Percentiles rank a stretch among this genome's conserved stretches.
Conservation (phyloP, 1,139 yeast genomes). For the Pneumocystis murina region DNA sequence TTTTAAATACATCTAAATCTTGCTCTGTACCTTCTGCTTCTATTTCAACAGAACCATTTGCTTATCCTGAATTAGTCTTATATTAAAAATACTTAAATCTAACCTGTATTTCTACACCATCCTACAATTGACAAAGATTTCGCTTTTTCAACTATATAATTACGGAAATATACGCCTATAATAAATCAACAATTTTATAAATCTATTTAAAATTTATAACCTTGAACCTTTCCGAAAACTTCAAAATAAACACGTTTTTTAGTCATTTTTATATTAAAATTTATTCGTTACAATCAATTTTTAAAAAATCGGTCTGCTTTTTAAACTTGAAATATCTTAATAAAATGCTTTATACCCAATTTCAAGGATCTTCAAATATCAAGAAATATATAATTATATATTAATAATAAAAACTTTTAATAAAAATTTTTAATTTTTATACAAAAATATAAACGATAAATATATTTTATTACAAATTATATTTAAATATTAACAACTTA, state of each 20-base stretch:
- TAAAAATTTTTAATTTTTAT: not conserved
- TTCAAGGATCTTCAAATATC: not conserved
- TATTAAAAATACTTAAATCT: not conserved
- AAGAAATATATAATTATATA: not conserved
- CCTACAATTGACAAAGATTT: not conserved
- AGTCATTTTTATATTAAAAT: not conserved
- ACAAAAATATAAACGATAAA: not conserved
- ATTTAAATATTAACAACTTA: not conserved
- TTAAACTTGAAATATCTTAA: not conserved
- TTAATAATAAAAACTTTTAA: not conserved
- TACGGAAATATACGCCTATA: not conserved
- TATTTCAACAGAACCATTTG: not conserved
- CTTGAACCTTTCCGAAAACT: not conserved
- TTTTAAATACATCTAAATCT: not conserved
- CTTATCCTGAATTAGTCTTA: not conserved
- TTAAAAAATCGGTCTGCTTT: not conserved
- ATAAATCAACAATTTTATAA: not conserved
- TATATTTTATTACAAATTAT: not conserved
- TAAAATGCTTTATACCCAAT: not conserved
- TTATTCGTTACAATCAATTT: not conserved
- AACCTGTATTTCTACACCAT: not conserved
- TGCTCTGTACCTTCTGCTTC: not conserved
- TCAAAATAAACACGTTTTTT: not conserved
- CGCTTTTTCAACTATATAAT: not conserved
- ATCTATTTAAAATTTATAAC: not conserved